A percentile compares a stretch with the other conserved stretches of the same genome.
phyloP scores from a whole-genome alignment of 83 land plant species.

The Larix sibirica region DNA sequence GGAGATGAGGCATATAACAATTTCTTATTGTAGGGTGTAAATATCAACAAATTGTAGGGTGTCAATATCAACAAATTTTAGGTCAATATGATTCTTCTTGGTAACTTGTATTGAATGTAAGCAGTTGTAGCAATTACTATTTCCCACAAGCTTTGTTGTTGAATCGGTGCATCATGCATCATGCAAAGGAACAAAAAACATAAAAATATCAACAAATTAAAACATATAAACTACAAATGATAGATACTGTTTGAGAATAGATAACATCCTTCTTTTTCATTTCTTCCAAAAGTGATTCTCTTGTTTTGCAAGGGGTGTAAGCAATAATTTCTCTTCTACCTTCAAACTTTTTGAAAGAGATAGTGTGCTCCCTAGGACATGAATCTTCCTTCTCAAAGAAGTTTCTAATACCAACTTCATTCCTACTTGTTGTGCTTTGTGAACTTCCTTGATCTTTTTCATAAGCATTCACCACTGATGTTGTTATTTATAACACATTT shows the following conservation, averaged over 20 bases:
- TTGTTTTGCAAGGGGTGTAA: constrained; percentile 15
- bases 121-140: no score
- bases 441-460: constrained; percentile 8
- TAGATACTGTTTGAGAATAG: not conserved
- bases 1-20: no score
- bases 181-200: no score
- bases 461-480: constrained; percentile 9
- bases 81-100: no score
- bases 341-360: constrained; percentile 39
- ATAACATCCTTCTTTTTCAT: constrained; percentile 10
- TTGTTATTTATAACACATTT: constrained; percentile 66
- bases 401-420: not conserved
- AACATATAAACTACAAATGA: no score
- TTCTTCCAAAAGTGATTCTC: constrained; percentile 10
- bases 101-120: no score
- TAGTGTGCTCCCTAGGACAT: constrained; percentile 26
- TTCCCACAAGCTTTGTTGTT: no score
- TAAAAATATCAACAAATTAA: no score
- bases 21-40: no score
- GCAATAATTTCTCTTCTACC: constrained; percentile 38
- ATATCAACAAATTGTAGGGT: no score
- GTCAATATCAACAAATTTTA: no score
- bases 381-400: constrained; percentile 13
- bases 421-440: not conserved
- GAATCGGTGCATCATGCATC: no score